These are phyloP conservation scores for Kodamaea nitidulidarum DNA, from an alignment of 805 yeast species.

Conservation along the genomic window DNA sequence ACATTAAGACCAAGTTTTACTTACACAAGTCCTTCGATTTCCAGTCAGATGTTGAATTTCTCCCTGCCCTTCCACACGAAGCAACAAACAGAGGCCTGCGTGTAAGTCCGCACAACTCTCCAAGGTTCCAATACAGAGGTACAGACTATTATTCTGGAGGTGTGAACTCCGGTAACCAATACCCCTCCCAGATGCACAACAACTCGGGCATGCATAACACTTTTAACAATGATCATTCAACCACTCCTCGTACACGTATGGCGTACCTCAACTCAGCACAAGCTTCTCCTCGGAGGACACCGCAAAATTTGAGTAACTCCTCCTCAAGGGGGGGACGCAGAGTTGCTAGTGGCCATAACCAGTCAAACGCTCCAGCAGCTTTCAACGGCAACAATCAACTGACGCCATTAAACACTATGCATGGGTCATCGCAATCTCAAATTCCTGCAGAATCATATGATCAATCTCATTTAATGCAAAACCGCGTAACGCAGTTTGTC, in stretches of 20 bases:
- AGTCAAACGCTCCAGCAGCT: background rate
- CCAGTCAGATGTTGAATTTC: constrained; percentile 68
- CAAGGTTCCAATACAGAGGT: constrained; percentile 10
- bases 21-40: constrained; percentile 65
- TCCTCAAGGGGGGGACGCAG: constrained; percentile 8
- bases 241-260: constrained; percentile 15
- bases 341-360: constrained; percentile 7
- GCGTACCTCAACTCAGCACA: constrained; percentile 12
- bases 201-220: constrained; percentile 1
- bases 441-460: constrained; percentile 8
- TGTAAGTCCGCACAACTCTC: constrained; percentile 11
- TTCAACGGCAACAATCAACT: background rate
- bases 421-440: constrained; percentile 5
- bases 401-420: background rate
- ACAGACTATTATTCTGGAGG: constrained; percentile 9
- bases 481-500: constrained; percentile 11
- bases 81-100: constrained; percentile 4
- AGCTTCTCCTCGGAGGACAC: constrained; percentile 14
- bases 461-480: constrained; percentile 12
- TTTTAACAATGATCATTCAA: constrained; percentile 4
- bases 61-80: constrained; percentile 23
- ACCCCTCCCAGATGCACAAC: constrained; percentile 3
- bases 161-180: constrained; percentile 4
- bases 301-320: constrained; percentile 9
- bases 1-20: constrained; percentile 49